phyloP scores from a whole-genome alignment of 345 rosid genomes.

The Stellera chamaejasme region DNA sequence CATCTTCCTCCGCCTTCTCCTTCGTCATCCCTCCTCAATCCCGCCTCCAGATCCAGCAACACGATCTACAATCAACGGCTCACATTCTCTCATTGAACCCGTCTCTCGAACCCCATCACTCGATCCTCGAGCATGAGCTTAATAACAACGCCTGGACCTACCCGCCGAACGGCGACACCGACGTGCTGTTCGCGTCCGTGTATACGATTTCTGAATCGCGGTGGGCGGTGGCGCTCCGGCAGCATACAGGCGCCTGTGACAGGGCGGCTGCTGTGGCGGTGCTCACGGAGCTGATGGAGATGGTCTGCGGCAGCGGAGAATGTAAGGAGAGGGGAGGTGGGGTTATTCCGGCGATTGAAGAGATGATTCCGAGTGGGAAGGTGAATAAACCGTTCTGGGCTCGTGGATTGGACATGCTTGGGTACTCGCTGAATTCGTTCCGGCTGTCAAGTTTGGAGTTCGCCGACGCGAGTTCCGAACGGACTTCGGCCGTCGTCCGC shows the following conservation, averaged over 20 bases:
- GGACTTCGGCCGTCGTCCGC: conserved; percentile 50
- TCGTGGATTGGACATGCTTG: conserved; percentile 84
- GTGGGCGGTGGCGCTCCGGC: conserved; percentile 48
- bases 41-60: conserved; percentile 30
- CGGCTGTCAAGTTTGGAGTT: conserved; percentile 55
- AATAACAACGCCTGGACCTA: conserved; percentile 50
- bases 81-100: conserved; percentile 21
- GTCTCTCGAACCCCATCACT: conserved; percentile 25
- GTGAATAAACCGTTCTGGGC: conserved; percentile 73
- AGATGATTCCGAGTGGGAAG: conserved; percentile 61
- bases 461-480: conserved; percentile 31
- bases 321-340: conserved; percentile 13
- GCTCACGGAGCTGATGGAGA: conserved; percentile 38
- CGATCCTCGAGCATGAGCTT: conserved; percentile 65
- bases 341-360: conserved; percentile 56
- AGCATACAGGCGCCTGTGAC: conserved; percentile 70
- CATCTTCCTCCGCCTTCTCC: conserved; percentile 42
- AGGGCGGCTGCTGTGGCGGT: conserved; percentile 56
- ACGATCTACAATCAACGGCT: conserved; percentile 48
- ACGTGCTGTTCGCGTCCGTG: conserved; percentile 38
- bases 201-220: conserved; percentile 35
- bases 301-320: conserved; percentile 16
- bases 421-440: conserved; percentile 77
- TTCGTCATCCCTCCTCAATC: conserved; percentile 40
- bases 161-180: conserved; percentile 17